Percentiles rank a stretch among this genome's conserved stretches.
Evolutionary conservation across 768 basidiomycete genomes (phyloP).

Genomic region (Epithele typhae): DNA sequence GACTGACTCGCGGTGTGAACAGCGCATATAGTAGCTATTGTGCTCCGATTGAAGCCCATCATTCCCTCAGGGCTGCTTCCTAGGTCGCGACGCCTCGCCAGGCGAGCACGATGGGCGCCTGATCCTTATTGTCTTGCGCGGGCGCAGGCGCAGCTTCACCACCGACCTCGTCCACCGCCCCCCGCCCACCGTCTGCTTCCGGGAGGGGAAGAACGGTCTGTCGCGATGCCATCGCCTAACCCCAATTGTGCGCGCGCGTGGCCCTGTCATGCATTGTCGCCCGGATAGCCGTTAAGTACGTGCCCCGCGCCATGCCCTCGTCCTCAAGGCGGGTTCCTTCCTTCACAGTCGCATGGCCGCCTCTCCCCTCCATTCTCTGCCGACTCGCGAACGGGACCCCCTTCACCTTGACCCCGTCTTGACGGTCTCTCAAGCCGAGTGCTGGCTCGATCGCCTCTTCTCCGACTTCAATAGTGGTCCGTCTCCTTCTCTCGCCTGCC

Average conservation of each 20-base stretch:
- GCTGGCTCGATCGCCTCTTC: constrained; percentile 2
- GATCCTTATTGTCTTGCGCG: constrained; percentile 2
- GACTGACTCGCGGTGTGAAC: constrained; percentile 2
- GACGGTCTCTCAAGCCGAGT: constrained; percentile 7
- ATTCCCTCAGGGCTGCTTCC: no score
- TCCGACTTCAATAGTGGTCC: not conserved
- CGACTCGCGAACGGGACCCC: no score
- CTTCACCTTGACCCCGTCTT: constrained; percentile 8
- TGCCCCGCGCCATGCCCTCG: not conserved
- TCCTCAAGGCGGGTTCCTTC: constrained; percentile 11
- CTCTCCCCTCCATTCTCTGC: not conserved
- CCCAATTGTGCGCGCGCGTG: constrained; percentile 9
- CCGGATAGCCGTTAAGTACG: constrained; percentile 7
- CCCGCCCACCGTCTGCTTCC: not conserved
- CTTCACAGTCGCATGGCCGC: constrained; percentile 9
- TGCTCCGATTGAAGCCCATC: no score
- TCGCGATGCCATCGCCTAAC: constrained; percentile 5
- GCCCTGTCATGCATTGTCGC: not conserved
- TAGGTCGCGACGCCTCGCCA: no score
- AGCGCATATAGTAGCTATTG: not conserved
- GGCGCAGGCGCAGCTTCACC: no score
- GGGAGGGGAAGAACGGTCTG: no score
- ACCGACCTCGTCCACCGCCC: no score
- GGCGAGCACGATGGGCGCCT: not conserved
- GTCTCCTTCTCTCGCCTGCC: no score